Base-by-base conservation (phyloP, 2,329 filamentous ascomycete species). In the Aurifilum marmelostoma region DNA sequence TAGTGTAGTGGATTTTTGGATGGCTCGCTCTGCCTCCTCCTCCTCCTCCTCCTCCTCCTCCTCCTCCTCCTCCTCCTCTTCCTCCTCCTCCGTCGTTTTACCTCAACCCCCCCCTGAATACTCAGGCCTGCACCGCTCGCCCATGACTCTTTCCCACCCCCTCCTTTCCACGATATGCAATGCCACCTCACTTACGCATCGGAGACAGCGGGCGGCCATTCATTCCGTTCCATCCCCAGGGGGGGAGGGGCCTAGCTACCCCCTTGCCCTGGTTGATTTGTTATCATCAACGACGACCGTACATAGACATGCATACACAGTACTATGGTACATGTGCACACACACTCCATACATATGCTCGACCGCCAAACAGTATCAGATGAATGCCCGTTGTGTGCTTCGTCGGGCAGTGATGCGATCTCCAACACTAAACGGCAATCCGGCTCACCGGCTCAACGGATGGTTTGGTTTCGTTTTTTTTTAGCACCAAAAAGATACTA, bases 51-150 rank as follows among this genome's bases (percentile, higher is more conserved):
- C 34, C 34, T 34, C 34, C 34, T 50, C 50, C 43, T 39, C 56
- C 18, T 16, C 34, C 27, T n/a, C 56, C 24, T n/a, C n/a, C 59
- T 62, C 34, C 34, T 34, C 34, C 34, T 50, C 50, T n/a, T n/a
- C n/a, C n/a, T n/a, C n/a, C n/a, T n/a, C n/a, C n/a, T n/a, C n/a
- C n/a, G n/a, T n/a, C n/a, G n/a, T n/a, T n/a, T n/a, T n/a, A n/a
- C n/a, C n/a, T n/a, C n/a, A n/a, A n/a, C 8, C 41, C 61, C 43
- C 39, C 61, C 61, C 61, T 62, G 59, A 41, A 16, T 47, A 63
- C 6, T 32, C 61, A 63, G 61, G 24, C 61, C 41, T 47, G 61
- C 41, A 50, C 18, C n/a, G 21, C 41, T 63, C 24, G n/a, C 37
- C n/a, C 61, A 47, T 63, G 39, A 32, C 39, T 63, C 59, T 24